A percentile compares a stretch with the other conserved stretches of the same genome.
These are phyloP conservation scores for Xylariaceae sp. DNA, from an alignment of 2,329 filamentous ascomycete genomes.

Conservation along the genomic window DNA sequence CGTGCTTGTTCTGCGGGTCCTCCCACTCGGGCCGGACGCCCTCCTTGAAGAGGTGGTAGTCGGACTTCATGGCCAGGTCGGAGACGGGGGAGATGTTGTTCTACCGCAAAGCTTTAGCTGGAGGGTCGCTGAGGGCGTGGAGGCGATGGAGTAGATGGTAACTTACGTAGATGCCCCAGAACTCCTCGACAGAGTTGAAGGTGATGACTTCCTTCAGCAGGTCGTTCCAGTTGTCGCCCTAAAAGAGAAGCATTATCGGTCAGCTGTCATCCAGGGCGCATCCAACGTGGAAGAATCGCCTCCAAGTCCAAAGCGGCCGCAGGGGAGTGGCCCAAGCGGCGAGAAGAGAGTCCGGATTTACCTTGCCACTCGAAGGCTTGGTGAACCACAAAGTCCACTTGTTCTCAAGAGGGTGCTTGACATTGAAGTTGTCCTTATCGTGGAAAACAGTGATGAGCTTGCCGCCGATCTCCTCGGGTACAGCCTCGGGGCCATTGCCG, in stretches of 20 bases:
- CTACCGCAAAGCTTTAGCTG: no score
- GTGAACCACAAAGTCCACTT: constrained; percentile 99
- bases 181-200: constrained; percentile 97
- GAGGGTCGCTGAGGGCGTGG: no score
- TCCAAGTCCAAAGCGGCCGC: no score
- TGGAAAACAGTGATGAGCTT: constrained; percentile 92
- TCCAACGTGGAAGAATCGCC: no score
- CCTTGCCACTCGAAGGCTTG: constrained; percentile 94
- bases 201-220: constrained; percentile 97
- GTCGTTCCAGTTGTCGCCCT: constrained; percentile 99
- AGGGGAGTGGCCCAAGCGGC: background rate
- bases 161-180: constrained; percentile 98
- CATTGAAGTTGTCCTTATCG: constrained; percentile 97
- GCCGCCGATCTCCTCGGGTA: constrained; percentile 36
- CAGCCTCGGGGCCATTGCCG: constrained; percentile 42
- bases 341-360: no score
- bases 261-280: no score
- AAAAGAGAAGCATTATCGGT: constrained; percentile 11
- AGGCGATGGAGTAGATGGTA: constrained; percentile 1
- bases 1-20: constrained; percentile 96
- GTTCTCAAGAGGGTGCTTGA: constrained; percentile 97
- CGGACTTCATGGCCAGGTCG: constrained; percentile 92
- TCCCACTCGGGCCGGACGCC: constrained; percentile 98
- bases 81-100: constrained; percentile 98
- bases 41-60: constrained; percentile 99